phyloP scores from a whole-genome alignment of 306 rosid genomes.

The Arachis hypogaea region DNA sequence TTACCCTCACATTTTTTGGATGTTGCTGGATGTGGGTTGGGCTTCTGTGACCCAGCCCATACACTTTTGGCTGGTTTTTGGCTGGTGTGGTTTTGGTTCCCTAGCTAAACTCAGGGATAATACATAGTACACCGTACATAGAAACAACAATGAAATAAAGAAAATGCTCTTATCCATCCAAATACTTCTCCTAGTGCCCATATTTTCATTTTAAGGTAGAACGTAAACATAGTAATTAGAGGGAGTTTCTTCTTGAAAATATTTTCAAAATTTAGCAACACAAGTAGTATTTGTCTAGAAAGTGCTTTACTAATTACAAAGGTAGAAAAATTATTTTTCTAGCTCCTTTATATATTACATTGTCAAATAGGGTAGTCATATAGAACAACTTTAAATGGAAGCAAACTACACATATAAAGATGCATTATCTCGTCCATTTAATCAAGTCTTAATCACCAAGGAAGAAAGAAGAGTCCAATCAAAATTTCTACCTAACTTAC shows the following conservation, averaged over 20 bases:
- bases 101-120: no score
- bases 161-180: no score
- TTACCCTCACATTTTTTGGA: no score
- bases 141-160: no score
- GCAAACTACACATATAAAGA: conserved; percentile 43
- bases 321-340: conserved; percentile 38
- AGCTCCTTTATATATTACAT: conserved; percentile 30
- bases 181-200: no score
- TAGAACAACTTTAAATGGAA: conserved; percentile 43
- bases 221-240: not conserved
- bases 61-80: no score
- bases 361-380: conserved; percentile 41
- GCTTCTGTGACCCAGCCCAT: no score
- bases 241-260: not conserved
- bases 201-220: no score
- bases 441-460: conserved; percentile 37
- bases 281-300: conserved; percentile 7
- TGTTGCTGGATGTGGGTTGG: no score
- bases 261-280: conserved; percentile 4
- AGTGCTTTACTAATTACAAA: conserved; percentile 33
- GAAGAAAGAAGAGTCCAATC: not conserved
- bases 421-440: conserved; percentile 32
- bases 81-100: no score
- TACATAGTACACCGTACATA: no score
- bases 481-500: conserved; percentile 29